Conservation (phyloP, 306 rosid species). For the Cicer pinnatifidum region DNA sequence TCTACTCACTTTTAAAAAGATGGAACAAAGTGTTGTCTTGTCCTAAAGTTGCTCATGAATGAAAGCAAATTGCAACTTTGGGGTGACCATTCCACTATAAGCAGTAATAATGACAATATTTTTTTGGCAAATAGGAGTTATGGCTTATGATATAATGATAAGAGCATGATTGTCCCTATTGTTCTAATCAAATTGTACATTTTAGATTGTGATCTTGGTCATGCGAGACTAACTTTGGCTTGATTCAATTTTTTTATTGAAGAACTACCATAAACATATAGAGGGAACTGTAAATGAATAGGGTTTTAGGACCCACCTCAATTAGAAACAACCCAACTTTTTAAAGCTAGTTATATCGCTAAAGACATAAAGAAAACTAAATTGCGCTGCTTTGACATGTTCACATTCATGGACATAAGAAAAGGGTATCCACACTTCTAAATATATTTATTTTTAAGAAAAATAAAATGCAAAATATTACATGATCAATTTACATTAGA, state of each 20-base stretch:
- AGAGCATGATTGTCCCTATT: conserved; percentile 53
- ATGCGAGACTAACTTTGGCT: background rate
- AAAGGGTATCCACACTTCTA: background rate
- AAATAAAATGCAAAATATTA: too few relatives aligned
- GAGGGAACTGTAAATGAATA: background rate
- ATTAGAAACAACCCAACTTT: conserved; percentile 19
- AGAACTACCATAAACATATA: conserved; percentile 5
- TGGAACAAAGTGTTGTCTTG: conserved; percentile 24
- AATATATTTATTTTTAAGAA: too few relatives aligned
- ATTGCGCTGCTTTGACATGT: conserved; percentile 25
- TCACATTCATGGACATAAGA: conserved; percentile 19
- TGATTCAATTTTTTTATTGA: conserved; percentile 18
- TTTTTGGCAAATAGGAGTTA: conserved; percentile 24
- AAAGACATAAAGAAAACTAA: conserved; percentile 7
- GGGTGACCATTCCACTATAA: background rate
- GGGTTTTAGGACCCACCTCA: conserved; percentile 36
- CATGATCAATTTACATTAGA: too few relatives aligned
- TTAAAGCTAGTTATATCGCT: conserved; percentile 25
- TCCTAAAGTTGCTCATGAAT: background rate
- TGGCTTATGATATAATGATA: conserved; percentile 47
- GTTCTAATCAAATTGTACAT: conserved; percentile 37
- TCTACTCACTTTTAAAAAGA: background rate
- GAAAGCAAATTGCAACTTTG: conserved; percentile 41
- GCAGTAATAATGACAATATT: conserved; percentile 40
- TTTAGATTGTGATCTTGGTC: conserved; percentile 11